Evolutionary conservation across 1,284 basidiomycete genomes (phyloP), one percentile per base, ranked within the genome.

Genomic region (Cryptococcus sp.): DNA sequence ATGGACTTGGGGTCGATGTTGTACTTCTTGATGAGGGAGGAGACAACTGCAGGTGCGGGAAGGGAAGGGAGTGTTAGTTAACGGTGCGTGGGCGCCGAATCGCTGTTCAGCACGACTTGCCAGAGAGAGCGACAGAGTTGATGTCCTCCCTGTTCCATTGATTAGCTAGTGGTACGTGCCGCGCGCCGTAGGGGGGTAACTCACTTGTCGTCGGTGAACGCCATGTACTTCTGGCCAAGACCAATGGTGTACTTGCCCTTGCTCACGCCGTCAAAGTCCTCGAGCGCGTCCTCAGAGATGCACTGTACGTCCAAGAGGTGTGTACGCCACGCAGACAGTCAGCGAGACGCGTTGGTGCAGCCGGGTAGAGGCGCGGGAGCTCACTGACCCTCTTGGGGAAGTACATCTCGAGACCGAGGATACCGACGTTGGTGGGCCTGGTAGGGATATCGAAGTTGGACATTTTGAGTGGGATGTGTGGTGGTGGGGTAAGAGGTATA

Each of bases 211-310:
- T 96, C 93, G 62, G 89, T 91, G 83, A 89, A 96, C 38, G 92
- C 91, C 95, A 98, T 98, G 82, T 85, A 94, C 79, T 97, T 87
- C 78, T 97, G 92, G 58, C 95, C 96, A 47, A 99, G 87, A 72
- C 96, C 96, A 74, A 98, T 97, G 69, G 96, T 99, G 83, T 99
- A 98, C 81, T 98, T 98, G 28, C 96, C 95, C 77, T 91, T 87
- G 62, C 91, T 80, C 43, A 96, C 96, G 69, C 91, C 91, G 74
- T 99, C 95, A 79, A 91, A 98, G 63, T 85, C 88, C 78, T 99
- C 95, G 55, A 97, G 86, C 68, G 89, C 92, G 53, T 87, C 86
- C 80, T 96, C 91, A n/a, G 90, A 91, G 79, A 96, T 89, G 80
- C 91, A 94, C 87, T 91, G 61, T 52, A 67, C 49, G 16, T n/a